Percentiles rank a stretch among this genome's conserved stretches.
Evolutionary conservation across 108 stramenopile genomes (phyloP).

Genomic region (Pseudonitzschia pungens): DNA sequence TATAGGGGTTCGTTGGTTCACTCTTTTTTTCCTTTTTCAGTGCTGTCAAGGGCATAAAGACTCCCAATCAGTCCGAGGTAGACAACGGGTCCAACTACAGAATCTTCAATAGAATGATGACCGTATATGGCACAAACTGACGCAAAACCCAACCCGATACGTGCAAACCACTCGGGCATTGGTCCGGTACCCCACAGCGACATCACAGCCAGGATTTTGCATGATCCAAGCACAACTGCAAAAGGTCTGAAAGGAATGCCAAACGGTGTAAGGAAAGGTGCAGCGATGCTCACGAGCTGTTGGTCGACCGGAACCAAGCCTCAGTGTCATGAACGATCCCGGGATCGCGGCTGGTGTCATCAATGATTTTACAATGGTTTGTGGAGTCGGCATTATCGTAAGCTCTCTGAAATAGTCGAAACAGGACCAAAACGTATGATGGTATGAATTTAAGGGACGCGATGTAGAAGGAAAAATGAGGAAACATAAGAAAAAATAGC

Average conservation of each 20-base stretch:
- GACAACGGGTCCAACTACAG: not conserved
- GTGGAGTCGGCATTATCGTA: not conserved
- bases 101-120: not conserved
- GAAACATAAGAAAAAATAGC: too few species aligned
- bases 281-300: not conserved
- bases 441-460: too few species aligned
- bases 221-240: not conserved
- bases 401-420: not conserved
- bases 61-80: not conserved
- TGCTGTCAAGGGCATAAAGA: not conserved
- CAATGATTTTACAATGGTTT: not conserved
- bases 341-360: not conserved
- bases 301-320: not conserved
- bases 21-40: not conserved
- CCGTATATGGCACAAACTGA: not conserved
- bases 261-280: conserved; percentile 1
- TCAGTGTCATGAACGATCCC: not conserved
- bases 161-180: not conserved
- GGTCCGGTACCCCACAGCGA: conserved; percentile 4
- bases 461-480: too few species aligned
- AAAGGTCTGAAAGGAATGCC: not conserved
- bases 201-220: not conserved
- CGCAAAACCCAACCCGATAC: not conserved
- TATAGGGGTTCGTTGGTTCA: not conserved
- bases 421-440: too few species aligned